Evolutionary conservation across 2,329 filamentous ascomycete genomes (phyloP), one percentile per base, ranked within the genome.

Genomic region (Xylariales sp.): DNA sequence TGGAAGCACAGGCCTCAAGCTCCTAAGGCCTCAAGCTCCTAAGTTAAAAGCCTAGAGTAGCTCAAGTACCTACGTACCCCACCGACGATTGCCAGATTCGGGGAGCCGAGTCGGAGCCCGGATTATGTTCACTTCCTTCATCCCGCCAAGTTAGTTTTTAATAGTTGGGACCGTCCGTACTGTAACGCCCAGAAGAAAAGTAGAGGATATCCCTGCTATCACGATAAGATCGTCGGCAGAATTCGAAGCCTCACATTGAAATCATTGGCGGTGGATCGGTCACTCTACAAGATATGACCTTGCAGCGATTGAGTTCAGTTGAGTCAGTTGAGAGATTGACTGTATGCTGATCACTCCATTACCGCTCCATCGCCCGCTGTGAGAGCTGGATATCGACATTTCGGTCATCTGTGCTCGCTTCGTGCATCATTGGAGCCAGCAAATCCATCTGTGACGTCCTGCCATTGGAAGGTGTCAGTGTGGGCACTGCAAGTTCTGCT

Each of bases 1-100:
- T 62, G 46, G 58, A 56, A 34, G 21, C 24, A 28, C n/a, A 19
- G 18, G 21, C 11, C 19, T 18, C 19, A 14, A 5, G n/a, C 5
- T 33, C 16, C n/a, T 14, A 14, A 33, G n/a, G 11, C 14, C 11
- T 16, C 19, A n/a, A 11, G 31, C n/a, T 16, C n/a, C 31, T 33
- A 16, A 14, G 24, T 27, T 27, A 8, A 27, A 8, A 27, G 24
- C 24, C 8, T n/a, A 27, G 24, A n/a, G n/a, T n/a, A n/a, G n/a
- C n/a, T n/a, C n/a, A n/a, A n/a, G n/a, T n/a, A n/a, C n/a, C n/a
- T n/a, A n/a, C n/a, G n/a, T n/a, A n/a, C n/a, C n/a, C n/a, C n/a
- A n/a, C n/a, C n/a, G n/a, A n/a, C n/a, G n/a, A n/a, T n/a, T n/a
- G n/a, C n/a, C n/a, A n/a, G n/a, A n/a, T n/a, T n/a, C n/a, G 9